phyloP scores from a whole-genome alignment of 163 green algal species.

The Chlamydomonas reinhardtii region DNA sequence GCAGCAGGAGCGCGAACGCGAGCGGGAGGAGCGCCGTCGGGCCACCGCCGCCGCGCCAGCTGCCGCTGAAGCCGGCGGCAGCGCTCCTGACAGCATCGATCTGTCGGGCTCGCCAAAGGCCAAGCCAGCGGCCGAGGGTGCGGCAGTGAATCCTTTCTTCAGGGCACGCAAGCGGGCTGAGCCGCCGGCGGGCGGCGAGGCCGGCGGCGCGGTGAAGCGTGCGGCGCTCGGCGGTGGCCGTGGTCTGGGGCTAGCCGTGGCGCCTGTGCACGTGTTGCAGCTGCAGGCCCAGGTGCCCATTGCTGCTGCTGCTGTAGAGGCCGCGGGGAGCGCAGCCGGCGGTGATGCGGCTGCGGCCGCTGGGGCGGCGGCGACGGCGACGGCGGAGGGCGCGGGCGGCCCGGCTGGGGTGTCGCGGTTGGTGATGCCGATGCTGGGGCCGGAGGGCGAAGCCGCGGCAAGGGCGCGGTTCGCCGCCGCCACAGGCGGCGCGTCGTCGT shows the following conservation, averaged over 20 bases:
- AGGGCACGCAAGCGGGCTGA: conserved; percentile 6
- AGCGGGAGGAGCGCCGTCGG: not conserved
- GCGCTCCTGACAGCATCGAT: not conserved
- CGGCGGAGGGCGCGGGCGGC: no score
- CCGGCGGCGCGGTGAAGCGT: conserved; percentile 1
- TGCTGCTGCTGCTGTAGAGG: not conserved
- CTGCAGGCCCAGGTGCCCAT: no score
- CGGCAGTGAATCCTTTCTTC: conserved; percentile 38
- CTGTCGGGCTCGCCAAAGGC: not conserved
- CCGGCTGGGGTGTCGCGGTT: no score
- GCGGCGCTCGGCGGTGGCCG: not conserved
- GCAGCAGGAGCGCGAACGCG: not conserved
- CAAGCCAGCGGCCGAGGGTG: not conserved
- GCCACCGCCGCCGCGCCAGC: not conserved
- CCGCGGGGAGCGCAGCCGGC: not conserved
- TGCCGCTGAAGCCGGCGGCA: not conserved
- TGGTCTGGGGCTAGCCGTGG: conserved; percentile 17
- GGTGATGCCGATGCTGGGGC: not conserved
- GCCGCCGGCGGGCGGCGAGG: conserved; percentile 11
- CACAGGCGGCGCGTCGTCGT: not conserved
- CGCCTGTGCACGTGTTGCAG: conserved; percentile 36
- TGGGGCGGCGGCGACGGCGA: not conserved
- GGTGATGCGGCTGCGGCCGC: not conserved
- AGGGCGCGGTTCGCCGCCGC: not conserved
- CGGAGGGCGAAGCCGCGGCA: not conserved